phyloP scores from a whole-genome alignment of 768 basidiomycete species.

The Pisolithus tinctorius region DNA sequence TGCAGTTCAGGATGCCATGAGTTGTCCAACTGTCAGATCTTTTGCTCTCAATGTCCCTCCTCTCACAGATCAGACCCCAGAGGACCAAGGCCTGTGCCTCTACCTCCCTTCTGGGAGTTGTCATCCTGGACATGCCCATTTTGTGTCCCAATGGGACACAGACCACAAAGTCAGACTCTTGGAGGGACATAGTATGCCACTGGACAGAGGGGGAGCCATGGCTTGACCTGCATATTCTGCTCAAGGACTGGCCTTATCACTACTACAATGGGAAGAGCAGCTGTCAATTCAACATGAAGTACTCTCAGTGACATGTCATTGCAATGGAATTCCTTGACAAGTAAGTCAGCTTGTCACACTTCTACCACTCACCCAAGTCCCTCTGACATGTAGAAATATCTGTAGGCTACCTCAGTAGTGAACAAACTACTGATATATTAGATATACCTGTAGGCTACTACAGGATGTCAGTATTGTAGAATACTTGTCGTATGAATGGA shows the following conservation, averaged over 20 bases:
- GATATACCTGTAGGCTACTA: too few relatives aligned
- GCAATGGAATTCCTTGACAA: neutral
- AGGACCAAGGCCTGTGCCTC: too few relatives aligned
- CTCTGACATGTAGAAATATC: too few relatives aligned
- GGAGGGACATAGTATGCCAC: conserved; percentile 5
- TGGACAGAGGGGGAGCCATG: conserved; percentile 2
- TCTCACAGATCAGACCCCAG: too few relatives aligned
- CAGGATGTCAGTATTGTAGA: too few relatives aligned
- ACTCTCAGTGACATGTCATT: neutral
- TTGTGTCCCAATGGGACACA: conserved; percentile 8
- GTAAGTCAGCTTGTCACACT: neutral
- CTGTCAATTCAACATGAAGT: neutral
- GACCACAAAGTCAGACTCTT: conserved; percentile 10
- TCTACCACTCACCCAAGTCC: too few relatives aligned
- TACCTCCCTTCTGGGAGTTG: neutral
- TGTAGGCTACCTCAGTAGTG: too few relatives aligned
- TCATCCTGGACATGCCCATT: neutral
- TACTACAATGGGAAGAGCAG: neutral
- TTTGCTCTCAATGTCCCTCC: too few relatives aligned
- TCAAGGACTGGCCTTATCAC: conserved; percentile 7
- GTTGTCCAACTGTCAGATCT: too few relatives aligned
- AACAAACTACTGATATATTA: too few relatives aligned
- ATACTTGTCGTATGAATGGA: too few relatives aligned
- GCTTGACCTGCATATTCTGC: neutral
- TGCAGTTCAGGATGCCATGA: too few relatives aligned